Percentiles rank a stretch among this genome's conserved stretches.
phyloP scores from a whole-genome alignment of 108 stramenopile species.

The Phaeodactylum tricornutum region DNA sequence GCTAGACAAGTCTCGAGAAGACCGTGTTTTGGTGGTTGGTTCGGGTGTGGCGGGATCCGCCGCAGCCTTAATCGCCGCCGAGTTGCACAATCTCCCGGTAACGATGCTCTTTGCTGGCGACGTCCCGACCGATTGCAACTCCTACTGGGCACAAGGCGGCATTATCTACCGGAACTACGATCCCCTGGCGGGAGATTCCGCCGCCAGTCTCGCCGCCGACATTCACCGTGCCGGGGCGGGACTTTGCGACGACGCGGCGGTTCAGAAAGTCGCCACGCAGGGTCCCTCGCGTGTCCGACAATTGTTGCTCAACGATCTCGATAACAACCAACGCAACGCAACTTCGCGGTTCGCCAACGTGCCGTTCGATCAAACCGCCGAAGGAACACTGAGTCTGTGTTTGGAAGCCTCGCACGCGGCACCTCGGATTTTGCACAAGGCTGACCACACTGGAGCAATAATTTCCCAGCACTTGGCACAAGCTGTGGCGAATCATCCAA shows the following conservation, averaged over 20 bases:
- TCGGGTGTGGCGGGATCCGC: conserved; percentile 81
- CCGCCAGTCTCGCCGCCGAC: conserved; percentile 62
- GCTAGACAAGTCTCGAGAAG: no score
- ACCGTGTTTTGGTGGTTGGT: conserved; percentile 68
- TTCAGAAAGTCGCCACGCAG: conserved; percentile 79
- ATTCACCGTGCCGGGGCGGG: conserved; percentile 83
- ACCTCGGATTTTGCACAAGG: conserved; percentile 83
- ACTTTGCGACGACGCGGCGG: conserved; percentile 71
- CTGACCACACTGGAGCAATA: conserved; percentile 83
- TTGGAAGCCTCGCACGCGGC: conserved; percentile 86
- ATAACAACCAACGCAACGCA: conserved; percentile 9
- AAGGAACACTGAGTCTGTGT: conserved; percentile 33
- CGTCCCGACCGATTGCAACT: conserved; percentile 78
- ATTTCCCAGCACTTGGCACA: conserved; percentile 81
- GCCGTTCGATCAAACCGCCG: conserved; percentile 68
- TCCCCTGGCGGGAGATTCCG: conserved; percentile 48
- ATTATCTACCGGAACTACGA: conserved; percentile 84
- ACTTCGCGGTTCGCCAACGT: conserved; percentile 51
- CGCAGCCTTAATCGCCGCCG: conserved; percentile 65
- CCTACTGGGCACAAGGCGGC: conserved; percentile 95
- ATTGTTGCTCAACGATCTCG: conserved; percentile 49
- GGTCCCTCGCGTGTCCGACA: conserved; percentile 80
- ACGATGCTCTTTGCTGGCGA: conserved; percentile 66
- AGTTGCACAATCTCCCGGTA: conserved; percentile 54
- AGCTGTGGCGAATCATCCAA: conserved; percentile 69